A percentile compares a stretch with the other conserved stretches of the same genome.
These are phyloP conservation scores for Papilionanthe hybrid DNA, from an alignment of 116 monocot genomes.

Conservation along the genomic window DNA sequence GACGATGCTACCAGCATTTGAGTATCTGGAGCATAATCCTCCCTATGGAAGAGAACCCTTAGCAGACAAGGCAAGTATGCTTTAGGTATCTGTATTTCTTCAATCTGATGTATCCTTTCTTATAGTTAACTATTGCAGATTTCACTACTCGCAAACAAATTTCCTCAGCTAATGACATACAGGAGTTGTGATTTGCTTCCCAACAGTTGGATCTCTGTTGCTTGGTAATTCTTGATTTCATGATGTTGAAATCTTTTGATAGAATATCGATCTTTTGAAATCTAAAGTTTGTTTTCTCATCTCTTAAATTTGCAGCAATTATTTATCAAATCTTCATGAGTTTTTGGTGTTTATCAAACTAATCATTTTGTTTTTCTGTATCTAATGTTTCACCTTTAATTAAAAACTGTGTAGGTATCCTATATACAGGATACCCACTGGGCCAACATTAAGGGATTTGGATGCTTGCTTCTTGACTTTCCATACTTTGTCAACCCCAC, in stretches of 20 bases:
- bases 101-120: not conserved
- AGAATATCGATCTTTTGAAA: not conserved
- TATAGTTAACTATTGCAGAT: constrained; percentile 1
- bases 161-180: constrained; percentile 50
- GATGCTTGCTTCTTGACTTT: constrained; percentile 54
- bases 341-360: too few species aligned
- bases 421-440: constrained; percentile 53
- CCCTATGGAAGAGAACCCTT: constrained; percentile 59
- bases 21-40: constrained; percentile 37
- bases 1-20: constrained; percentile 28
- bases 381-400: not conserved
- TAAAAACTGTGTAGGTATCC: constrained; percentile 39
- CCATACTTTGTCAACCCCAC: constrained; percentile 26
- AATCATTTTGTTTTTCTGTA: not conserved
- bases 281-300: not conserved
- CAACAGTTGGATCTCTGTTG: constrained; percentile 57
- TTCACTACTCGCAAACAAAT: constrained; percentile 32
- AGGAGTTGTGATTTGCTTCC: constrained; percentile 49
- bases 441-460: constrained; percentile 40
- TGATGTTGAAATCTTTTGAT: not conserved
- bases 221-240: constrained; percentile 34
- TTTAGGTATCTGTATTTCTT: not conserved
- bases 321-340: too few species aligned
- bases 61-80: constrained; percentile 42
- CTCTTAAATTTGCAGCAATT: not conserved